Evolutionary conservation across 345 rosid genomes (phyloP), one percentile per base, ranked within the genome.

Genomic region (Brassica rapa): DNA sequence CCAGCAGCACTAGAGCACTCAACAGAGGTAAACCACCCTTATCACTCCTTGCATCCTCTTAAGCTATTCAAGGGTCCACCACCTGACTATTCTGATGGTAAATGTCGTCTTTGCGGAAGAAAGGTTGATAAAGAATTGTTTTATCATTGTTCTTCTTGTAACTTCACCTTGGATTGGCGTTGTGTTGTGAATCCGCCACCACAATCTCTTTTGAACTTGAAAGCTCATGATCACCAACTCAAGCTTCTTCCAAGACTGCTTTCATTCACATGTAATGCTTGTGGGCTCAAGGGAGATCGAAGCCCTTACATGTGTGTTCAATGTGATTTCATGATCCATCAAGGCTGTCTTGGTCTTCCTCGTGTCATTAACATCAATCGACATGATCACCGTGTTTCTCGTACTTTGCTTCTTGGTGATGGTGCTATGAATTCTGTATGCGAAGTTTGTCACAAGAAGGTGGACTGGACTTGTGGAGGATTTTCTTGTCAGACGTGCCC

Each of bases 251-350:
- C 15, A 32, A 51, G 46, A 14, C 51, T 19, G 9, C 0, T 1
- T 9, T 51, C 33, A 4, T 74, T 74, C 8, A 32, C 37, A 12
- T 51, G 77, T 23, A 64, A 21, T 23, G 21, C 9, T 64, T 74
- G 63, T 0, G 63, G 62, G 1, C 1, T 64, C 6, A 21, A 30
- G 1, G 77, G 70, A 30, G 70, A 74, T 49, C 62, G 77, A 21
- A 74, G 53, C 60, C 27, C 68, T 9, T 62, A 72, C 16, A 0
- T 43, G 5, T 72, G 76, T 27, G 6, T 71, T 71, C 65, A 19
- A 1, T 74, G 77, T 30, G 43, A 0, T 11, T 62, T 73, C 62
- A 19, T 46, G 21, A 49, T 63, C 14, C 77, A 73, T 14, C 24
- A 14, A 51, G 63, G 14, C 0, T 74, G 77, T 35, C 3, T 55